Evolutionary conservation across 768 basidiomycete genomes (phyloP), one percentile per base, ranked within the genome.

Genomic region (Candolleomyces aberdarensis): DNA sequence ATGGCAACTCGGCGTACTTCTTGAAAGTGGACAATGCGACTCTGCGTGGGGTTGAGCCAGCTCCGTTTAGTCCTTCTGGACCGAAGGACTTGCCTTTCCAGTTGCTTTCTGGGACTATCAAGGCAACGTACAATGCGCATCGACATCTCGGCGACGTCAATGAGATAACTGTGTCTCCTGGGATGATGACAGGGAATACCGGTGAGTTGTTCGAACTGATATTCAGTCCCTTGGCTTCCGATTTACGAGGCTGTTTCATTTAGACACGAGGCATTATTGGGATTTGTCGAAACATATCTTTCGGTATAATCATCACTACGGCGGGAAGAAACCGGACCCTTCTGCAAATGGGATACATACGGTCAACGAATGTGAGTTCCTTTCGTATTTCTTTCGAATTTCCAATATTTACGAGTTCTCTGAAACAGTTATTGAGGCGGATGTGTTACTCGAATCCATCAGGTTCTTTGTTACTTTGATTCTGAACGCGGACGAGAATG

Each of bases 391-490:
- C 51, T 56, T 56, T 19, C 43, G 31, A 7, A 40, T 47, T 8
- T 15, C 26, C 26, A 58, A 31, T 48, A 15, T 22, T 40, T 3
- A 49, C 6, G 22, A 39, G 51, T 59, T 17, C 60, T 39, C 19
- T 39, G 56, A 20, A 32, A 22, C 58, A 88, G 88, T 75, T 22
- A 72, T 86, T 15, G 64, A 72, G 10, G 78, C 76, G 1, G 80
- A 84, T 60, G 72, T 74, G 7, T 83, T 89, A 61, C 69, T 89
- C 50, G 87, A 89, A 68, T 79, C 84, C 55, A 83, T 90, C 49
- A 75, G 83, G 26, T 92, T 91, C 73, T 89, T 84, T 68, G 75
- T 81, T 1, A 79, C 79, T 2, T 74, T 91, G 40, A 83, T 91
- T 17, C 74, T 92, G 44, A 92, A 91, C 63, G 79, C 77, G 0